Evolutionary conservation across 208 protist genomes (phyloP), one percentile per base, ranked within the genome.

Genomic region (Porcisia deanei): DNA sequence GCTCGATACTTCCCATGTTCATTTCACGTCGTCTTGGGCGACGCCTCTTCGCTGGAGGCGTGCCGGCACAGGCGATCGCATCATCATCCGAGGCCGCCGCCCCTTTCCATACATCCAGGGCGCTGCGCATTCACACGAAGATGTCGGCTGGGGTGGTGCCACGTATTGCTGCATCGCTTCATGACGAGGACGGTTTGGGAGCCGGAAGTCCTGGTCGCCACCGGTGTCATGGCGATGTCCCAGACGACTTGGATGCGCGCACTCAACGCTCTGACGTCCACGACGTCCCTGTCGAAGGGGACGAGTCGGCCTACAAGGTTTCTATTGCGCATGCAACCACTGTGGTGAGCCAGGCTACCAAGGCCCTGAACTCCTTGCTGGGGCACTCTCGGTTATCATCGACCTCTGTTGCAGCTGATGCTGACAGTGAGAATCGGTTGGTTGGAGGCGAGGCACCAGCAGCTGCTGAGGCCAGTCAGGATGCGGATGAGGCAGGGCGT

Each of bases 271-370:
- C 18, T 14, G 25, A 45, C 18, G 18, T 18, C 12, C 60, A 65
- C 37, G 34, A 16, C 10, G 34, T 10, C 14, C 34, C 20, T 22
- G 37, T 65, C 60, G 60, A 65, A n/a, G 37, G 60, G 37, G 37
- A 39, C 4, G 18, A 53, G 64, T 16, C 30, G 20, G 10, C 30
- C 47, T 58, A 58, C 49, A n/a, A 22, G 9, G 70, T 73, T 22
- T 73, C 70, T 49, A 55, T 73, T 16, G 18, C 22, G 18, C 70
- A 47, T 34, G 37, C 20, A 20, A 34, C 61, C 70, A 25, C 47
- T 25, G 52, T 64, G 37, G 70, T 55, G 18, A 49, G 39, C 3
- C 70, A 64, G 53, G 70, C 70, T 37, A 64, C 70, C 12, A 55
- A 30, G n/a, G 70, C 70, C 9, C 37, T 73, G 18, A 14, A 30